A percentile compares a stretch with the other conserved stretches of the same genome.
Evolutionary conservation across 306 rosid species (phyloP).

Genomic region (Fragaria iinumae): DNA sequence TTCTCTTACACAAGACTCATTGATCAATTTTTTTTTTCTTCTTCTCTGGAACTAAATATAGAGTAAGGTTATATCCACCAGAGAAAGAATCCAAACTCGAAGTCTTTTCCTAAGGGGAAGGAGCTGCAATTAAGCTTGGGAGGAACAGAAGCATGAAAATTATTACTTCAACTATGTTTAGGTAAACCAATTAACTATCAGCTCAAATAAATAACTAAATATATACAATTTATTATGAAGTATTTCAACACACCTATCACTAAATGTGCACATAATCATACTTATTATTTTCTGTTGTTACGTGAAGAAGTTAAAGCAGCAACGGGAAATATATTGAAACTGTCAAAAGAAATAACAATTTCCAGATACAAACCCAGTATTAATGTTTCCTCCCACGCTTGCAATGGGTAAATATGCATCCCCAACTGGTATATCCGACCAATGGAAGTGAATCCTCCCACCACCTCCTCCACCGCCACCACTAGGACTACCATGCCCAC

Average conservation of each 20-base stretch:
- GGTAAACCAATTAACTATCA: neutral
- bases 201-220: neutral
- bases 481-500: slow-evolving; percentile 79
- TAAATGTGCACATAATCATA: neutral
- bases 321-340: neutral
- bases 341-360: neutral
- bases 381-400: slow-evolving; percentile 66
- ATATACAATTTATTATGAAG: neutral
- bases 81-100: neutral
- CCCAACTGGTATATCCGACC: slow-evolving; percentile 78
- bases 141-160: neutral
- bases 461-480: slow-evolving; percentile 99
- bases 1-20: neutral
- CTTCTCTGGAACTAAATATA: neutral
- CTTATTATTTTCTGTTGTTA: neutral
- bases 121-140: neutral
- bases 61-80: neutral
- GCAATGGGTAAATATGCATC: slow-evolving; percentile 90
- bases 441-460: slow-evolving; percentile 95
- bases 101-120: neutral
- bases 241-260: neutral
- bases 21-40: neutral
- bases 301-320: neutral
- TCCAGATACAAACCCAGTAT: slow-evolving; percentile 55
- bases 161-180: neutral